Evolutionary conservation across 768 basidiomycete species (phyloP).

Genomic region (Phanerochaete sordida): DNA sequence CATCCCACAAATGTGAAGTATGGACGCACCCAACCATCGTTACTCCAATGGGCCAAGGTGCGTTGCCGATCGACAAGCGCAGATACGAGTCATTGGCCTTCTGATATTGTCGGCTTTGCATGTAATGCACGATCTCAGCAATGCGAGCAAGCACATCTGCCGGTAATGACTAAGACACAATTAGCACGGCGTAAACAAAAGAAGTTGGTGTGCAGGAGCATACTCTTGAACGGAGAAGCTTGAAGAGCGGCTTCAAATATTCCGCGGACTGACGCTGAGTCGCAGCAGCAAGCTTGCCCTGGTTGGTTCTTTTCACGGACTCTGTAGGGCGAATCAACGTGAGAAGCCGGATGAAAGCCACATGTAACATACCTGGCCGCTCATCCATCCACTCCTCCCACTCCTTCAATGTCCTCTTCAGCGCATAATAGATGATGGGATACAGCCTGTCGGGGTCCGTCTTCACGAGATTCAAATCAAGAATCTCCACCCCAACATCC

Average conservation of each 20-base stretch:
- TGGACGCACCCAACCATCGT: slow-evolving; percentile 92
- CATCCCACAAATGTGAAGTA: not conserved
- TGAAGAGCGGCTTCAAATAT: slow-evolving; percentile 96
- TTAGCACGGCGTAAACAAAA: not conserved
- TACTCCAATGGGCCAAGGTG: slow-evolving; percentile 99
- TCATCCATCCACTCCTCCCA: slow-evolving; percentile 97
- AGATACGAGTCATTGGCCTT: slow-evolving; percentile 96
- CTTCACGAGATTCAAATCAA: slow-evolving; percentile 83
- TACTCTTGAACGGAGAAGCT: slow-evolving; percentile 82
- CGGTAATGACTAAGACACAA: slow-evolving; percentile 57
- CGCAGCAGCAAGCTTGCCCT: slow-evolving; percentile 92
- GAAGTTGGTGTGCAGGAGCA: slow-evolving; percentile 26
- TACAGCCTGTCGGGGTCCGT: slow-evolving; percentile 93
- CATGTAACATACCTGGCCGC: slow-evolving; percentile 57
- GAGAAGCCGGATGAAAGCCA: slow-evolving; percentile 2
- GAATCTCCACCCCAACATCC: slow-evolving; percentile 48
- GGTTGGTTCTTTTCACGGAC: slow-evolving; percentile 79
- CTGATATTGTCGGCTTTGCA: slow-evolving; percentile 96
- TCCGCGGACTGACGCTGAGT: slow-evolving; percentile 95
- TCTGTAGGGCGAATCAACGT: slow-evolving; percentile 40
- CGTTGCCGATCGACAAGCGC: slow-evolving; percentile 95
- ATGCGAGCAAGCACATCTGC: slow-evolving; percentile 81
- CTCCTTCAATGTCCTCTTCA: slow-evolving; percentile 90
- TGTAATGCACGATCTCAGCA: slow-evolving; percentile 92
- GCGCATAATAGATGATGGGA: slow-evolving; percentile 93